Base-by-base conservation (phyloP, 1,284 basidiomycete species). In the Fomitopsis palustris region DNA sequence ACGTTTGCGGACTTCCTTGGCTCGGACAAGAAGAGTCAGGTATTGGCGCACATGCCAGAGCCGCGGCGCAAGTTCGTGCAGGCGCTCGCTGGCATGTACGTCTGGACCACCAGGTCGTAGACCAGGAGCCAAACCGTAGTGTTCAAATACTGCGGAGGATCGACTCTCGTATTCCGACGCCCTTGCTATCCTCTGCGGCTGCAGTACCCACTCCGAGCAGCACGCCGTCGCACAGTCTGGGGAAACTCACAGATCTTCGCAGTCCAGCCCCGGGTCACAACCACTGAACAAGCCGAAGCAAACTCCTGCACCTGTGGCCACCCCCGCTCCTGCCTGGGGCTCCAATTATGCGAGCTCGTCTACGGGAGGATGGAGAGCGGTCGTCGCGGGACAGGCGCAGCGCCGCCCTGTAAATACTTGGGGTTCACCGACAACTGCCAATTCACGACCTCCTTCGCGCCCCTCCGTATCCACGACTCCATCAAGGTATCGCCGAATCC, bases 101-200 rank as follows among this genome's bases (percentile, higher is more conserved):
- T n/a, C 85, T 95, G 70, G 89, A 90, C 63, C 85, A 87, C 0
- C 84, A 90, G 67, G 84, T 94, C 78, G 84, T 95, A 23, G 93
- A 95, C 70, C 88, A 89, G 66, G 93, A 95, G 66, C 93, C 93
- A 0, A 81, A 91, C 68, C 79, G 82, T 39, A 79, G 91, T 63
- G 90, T 95, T 1, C 88, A 93, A 70, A 83, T 96, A 55, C 78
- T 92, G 47, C 82, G 92, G 10, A 83, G 92, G 23, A 75, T 93
- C 51, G 93, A 96, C 70, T 89, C 92, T 0, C 85, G 92, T 21
- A 75, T 92, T 2, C 93, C 93, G 0, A 71, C 68, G 1, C 90
- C 91, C 0, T 75, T 87, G 3, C 79, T 96, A 4, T 92, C 90
- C 1, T 68, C 75, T 4, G 65, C 71, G 33, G 67, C 75, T 4